Conservation (phyloP, 257 asterid genomes). For the Apocynum venetum region DNA sequence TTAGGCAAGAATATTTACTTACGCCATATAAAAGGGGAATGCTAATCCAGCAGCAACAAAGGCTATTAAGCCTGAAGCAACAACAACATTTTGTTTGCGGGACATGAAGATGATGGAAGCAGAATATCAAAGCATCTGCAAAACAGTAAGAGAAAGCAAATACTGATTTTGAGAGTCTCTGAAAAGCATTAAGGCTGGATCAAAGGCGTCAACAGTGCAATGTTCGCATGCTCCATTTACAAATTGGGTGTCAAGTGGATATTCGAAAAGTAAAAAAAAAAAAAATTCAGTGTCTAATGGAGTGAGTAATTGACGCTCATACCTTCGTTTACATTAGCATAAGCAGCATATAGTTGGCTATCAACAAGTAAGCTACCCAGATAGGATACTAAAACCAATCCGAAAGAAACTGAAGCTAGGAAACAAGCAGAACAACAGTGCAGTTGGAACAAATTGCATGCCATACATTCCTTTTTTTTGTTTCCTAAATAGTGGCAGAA, state of each 20-base stretch:
- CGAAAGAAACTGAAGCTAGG: not conserved
- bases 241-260: not conserved
- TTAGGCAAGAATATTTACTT: constrained; percentile 28
- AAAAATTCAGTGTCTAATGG: not conserved
- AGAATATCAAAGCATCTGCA: constrained; percentile 32
- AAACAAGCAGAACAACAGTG: not conserved
- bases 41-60: constrained; percentile 87
- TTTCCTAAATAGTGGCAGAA: not conserved
- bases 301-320: not conserved
- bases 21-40: constrained; percentile 98
- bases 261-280: not conserved
- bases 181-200: not conserved
- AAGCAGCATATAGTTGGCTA: not conserved
- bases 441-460: not conserved
- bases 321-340: not conserved
- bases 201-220: not conserved
- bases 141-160: constrained; percentile 5
- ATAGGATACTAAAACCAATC: not conserved
- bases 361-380: not conserved
- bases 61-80: constrained; percentile 71
- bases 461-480: not conserved
- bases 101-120: constrained; percentile 48
- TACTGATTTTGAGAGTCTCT: not conserved
- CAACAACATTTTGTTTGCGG: constrained; percentile 60
- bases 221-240: too few relatives aligned